Evolutionary conservation across 306 rosid species (phyloP).

Genomic region (Hippophae rhamnoides): DNA sequence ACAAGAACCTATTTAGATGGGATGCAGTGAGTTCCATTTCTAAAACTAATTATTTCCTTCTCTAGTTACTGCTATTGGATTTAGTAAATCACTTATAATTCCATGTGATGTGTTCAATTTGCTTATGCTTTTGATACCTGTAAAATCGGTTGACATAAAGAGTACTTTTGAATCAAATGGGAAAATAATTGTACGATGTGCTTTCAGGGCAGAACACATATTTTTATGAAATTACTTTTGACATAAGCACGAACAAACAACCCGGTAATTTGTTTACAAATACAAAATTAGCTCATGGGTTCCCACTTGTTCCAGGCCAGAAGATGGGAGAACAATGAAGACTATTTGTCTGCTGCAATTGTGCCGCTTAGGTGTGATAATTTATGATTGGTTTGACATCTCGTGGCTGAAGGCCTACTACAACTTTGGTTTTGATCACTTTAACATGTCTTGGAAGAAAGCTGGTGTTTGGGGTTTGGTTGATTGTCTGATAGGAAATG

Average conservation of each 20-base stretch:
- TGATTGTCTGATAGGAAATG: constrained; percentile 63
- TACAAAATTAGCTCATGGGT: constrained; percentile 16
- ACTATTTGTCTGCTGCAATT: constrained; percentile 67
- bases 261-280: background rate
- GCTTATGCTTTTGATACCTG: too few relatives aligned
- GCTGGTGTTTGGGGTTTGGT: constrained; percentile 72
- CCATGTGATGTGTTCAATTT: too few relatives aligned
- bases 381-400: constrained; percentile 90
- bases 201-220: too few relatives aligned
- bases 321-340: constrained; percentile 77
- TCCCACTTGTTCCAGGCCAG: constrained; percentile 53
- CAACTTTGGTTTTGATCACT: constrained; percentile 93
- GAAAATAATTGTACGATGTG: too few relatives aligned
- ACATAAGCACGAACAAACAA: background rate
- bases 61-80: too few relatives aligned
- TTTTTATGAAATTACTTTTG: too few relatives aligned
- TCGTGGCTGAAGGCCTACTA: constrained; percentile 77
- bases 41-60: background rate
- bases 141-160: too few relatives aligned
- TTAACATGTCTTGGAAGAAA: constrained; percentile 70
- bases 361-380: constrained; percentile 76
- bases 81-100: too few relatives aligned
- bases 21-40: constrained; percentile 67
- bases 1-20: constrained; percentile 93
- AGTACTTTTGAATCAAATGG: too few relatives aligned